phyloP scores from a whole-genome alignment of 1,284 basidiomycete genomes.

The Tylopilus sp. region DNA sequence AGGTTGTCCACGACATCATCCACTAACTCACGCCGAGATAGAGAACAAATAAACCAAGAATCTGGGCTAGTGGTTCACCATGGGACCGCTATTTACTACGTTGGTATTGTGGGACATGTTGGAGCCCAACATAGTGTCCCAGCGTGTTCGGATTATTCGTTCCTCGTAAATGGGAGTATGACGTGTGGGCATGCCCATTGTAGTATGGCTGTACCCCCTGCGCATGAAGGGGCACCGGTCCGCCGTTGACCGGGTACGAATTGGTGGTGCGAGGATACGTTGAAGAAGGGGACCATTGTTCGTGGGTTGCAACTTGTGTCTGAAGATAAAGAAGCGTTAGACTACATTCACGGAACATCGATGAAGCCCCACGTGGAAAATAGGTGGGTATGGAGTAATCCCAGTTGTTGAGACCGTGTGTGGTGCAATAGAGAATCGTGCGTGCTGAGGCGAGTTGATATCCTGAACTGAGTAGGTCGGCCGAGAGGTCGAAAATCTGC shows the following conservation, averaged over 20 bases:
- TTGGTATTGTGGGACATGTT: conserved; percentile 31
- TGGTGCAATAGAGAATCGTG: conserved; percentile 19
- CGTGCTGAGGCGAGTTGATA: conserved; percentile 16
- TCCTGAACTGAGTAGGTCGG: conserved; percentile 32
- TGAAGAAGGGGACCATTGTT: conserved; percentile 28
- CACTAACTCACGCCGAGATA: conserved; percentile 1
- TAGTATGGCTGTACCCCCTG: conserved; percentile 32
- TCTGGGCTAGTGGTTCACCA: neutral
- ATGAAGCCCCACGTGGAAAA: conserved; percentile 21
- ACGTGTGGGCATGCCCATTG: conserved; percentile 23
- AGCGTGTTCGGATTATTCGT: conserved; percentile 15
- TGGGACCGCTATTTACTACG: conserved; percentile 25
- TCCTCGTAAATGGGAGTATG: conserved; percentile 32
- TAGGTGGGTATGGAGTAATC: conserved; percentile 24
- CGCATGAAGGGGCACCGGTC: conserved; percentile 13
- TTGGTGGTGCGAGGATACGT: conserved; percentile 26
- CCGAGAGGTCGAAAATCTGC: conserved; percentile 35
- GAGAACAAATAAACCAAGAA: conserved; percentile 15
- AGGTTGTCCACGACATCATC: conserved; percentile 13
- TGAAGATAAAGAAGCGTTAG: conserved; percentile 6
- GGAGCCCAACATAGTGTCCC: conserved; percentile 30
- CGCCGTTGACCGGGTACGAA: conserved; percentile 22
- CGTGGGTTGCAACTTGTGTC: conserved; percentile 21
- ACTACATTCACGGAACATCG: neutral
- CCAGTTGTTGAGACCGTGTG: conserved; percentile 19